phyloP scores from a whole-genome alignment of 176 grass and related monocot genomes.

The Ensete glaucum region DNA sequence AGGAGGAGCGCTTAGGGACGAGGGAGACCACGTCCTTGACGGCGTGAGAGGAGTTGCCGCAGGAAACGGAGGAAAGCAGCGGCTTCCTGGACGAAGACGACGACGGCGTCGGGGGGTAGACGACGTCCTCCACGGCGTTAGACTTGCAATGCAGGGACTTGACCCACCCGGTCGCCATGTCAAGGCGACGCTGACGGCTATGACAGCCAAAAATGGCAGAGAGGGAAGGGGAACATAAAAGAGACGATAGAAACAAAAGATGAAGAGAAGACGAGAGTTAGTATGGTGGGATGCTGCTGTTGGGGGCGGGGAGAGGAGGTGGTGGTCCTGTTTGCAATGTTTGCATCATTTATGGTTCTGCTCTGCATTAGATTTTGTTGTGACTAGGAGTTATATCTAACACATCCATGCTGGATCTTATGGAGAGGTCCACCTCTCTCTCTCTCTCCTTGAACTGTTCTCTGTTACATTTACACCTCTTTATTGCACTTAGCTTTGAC shows the following conservation, averaged over 20 bases:
- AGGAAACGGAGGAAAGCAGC: slow-evolving; percentile 36
- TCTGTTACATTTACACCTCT: no score
- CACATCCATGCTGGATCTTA: no score
- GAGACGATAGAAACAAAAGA: not conserved
- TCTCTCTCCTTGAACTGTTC: no score
- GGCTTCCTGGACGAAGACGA: slow-evolving; percentile 32
- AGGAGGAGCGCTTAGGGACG: slow-evolving; percentile 17
- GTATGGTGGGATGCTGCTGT: not conserved
- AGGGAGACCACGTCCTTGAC: slow-evolving; percentile 21
- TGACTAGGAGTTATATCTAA: no score
- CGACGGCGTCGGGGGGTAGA: slow-evolving; percentile 11
- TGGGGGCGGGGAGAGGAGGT: no score
- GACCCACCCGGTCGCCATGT: slow-evolving; percentile 64
- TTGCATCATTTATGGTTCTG: no score
- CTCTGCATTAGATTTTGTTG: no score
- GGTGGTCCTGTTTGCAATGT: no score
- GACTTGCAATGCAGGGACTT: slow-evolving; percentile 80
- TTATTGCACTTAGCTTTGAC: no score
- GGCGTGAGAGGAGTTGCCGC: slow-evolving; percentile 39
- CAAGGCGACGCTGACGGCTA: slow-evolving; percentile 22
- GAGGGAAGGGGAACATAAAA: not conserved
- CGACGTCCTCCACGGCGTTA: slow-evolving; percentile 62
- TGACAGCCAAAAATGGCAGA: not conserved
- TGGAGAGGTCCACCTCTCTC: no score
- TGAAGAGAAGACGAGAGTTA: not conserved